Evolutionary conservation across 106 monocot genomes (phyloP).

Genomic region (Allium cepa): DNA sequence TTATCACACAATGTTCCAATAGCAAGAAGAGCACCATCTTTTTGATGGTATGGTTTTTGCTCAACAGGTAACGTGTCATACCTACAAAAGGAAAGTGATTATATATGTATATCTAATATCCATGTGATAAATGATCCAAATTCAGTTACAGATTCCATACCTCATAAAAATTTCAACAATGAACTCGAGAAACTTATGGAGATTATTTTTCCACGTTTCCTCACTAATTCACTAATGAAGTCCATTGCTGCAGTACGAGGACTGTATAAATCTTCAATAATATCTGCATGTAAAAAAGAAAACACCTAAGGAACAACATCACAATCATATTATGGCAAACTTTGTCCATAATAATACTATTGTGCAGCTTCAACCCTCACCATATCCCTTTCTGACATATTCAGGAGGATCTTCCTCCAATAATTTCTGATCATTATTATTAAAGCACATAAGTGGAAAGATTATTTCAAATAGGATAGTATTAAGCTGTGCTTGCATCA

Average conservation of each 20-base stretch:
- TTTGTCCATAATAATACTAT: background rate
- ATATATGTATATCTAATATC: slow-evolving; percentile 1
- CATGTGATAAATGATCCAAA: background rate
- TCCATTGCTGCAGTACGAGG: too few relatives aligned
- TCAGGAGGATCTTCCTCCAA: slow-evolving; percentile 99
- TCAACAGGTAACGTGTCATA: slow-evolving; percentile 69
- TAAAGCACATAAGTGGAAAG: slow-evolving; percentile 96
- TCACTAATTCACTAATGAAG: slow-evolving; percentile 91
- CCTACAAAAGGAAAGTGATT: slow-evolving; percentile 22
- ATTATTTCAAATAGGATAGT: slow-evolving; percentile 91
- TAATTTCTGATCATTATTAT: too few relatives aligned
- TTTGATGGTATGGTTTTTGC: slow-evolving; percentile 80
- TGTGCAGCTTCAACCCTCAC: slow-evolving; percentile 35
- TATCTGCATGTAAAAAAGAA: too few relatives aligned
- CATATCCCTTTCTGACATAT: slow-evolving; percentile 98
- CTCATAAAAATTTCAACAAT: slow-evolving; percentile 81
- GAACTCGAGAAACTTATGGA: slow-evolving; percentile 84
- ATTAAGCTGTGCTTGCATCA: slow-evolving; percentile 80
- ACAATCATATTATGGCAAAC: too few relatives aligned
- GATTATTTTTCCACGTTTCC: slow-evolving; percentile 90
- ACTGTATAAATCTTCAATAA: too few relatives aligned
- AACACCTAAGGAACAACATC: too few relatives aligned
- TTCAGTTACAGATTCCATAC: slow-evolving; percentile 17
- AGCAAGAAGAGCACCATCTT: slow-evolving; percentile 99
- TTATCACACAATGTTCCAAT: too few relatives aligned